Base-by-base conservation (phyloP, 441 rosid species). In the Daphne laureola region DNA sequence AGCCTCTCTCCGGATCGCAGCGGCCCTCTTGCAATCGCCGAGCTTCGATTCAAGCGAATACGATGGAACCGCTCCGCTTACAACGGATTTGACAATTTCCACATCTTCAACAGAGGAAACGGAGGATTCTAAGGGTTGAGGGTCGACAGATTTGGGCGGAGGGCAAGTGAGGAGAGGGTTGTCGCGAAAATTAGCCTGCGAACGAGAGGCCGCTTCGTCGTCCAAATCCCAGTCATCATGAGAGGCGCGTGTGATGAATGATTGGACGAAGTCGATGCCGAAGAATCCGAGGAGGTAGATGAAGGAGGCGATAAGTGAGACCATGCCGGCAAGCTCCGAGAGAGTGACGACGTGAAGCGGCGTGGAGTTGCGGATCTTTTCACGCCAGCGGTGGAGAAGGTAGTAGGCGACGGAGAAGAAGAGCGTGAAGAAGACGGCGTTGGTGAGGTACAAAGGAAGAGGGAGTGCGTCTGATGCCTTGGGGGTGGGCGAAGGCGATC, bases 391-490 rank as follows among this genome's bases (percentile, higher is more conserved):
- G 66, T 74, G 83, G 65, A 86, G 86, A 12, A 88, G 79, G 58
- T 71, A 86, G 43, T 86, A 88, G 1, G 86, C 83, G 50, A 80
- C 86, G 64, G 92, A 83, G 78, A 88, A 88, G 74, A 88, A 86
- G 55, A 86, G 87, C 3, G 90, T 86, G 81, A 86, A 81, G 84
- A 88, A 88, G 44, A 88, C 52, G 57, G 83, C 73, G 75, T 88
- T 88, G 9, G 96, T 86, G 1, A 88, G 73, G 59, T 83, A 80
- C 1, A 86, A 69, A 4, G 95, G 92, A 11, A 86, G 77, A 9
- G 87, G 95, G 25, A 87, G 87, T 4, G 96, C 94, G 42, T 87
- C 96, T 5, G 93, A 84, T 0, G 94, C 94, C 59, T 79, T 82
- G 0, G 77, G 84, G 4, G 70, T 23, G 3, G 78, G 57, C 3